Evolutionary conservation across 2,329 filamentous ascomycete genomes (phyloP).

Genomic region (Paradendryphiella salina): DNA sequence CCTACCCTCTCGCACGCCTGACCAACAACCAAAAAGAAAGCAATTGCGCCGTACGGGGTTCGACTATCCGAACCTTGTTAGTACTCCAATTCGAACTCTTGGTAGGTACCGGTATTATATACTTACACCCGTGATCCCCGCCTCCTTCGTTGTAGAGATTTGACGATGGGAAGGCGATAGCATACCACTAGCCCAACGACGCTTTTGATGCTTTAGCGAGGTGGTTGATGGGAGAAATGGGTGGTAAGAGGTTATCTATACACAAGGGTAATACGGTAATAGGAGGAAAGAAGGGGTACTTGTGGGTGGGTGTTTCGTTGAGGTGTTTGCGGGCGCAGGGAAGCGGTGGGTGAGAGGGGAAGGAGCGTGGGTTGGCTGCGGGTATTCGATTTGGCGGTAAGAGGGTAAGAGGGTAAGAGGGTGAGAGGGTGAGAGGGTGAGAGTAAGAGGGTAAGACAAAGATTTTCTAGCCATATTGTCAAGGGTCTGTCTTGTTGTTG

Average conservation of each 20-base stretch:
- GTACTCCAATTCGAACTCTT: slow-evolving; percentile 2
- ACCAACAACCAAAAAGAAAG: slow-evolving; percentile 15
- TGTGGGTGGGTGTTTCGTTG: not conserved
- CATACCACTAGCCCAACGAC: slow-evolving; percentile 47
- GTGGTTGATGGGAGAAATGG: not conserved
- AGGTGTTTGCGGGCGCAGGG: not conserved
- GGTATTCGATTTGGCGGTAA: not conserved
- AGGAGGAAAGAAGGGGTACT: too few species aligned
- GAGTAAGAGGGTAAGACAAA: not conserved
- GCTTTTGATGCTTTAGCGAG: slow-evolving; percentile 18
- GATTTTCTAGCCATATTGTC: not conserved
- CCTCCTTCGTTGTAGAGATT: slow-evolving; percentile 12
- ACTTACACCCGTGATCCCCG: slow-evolving; percentile 42
- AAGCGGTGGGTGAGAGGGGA: slow-evolving; percentile 1
- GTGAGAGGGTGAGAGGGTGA: not conserved
- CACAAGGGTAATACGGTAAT: too few species aligned
- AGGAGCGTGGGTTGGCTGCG: not conserved
- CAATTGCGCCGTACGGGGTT: slow-evolving; percentile 25
- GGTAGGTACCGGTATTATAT: not conserved
- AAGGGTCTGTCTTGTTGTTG: slow-evolving; percentile 1
- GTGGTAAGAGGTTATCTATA: too few species aligned
- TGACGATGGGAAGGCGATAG: slow-evolving; percentile 47
- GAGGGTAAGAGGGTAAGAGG: not conserved
- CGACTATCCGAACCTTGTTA: slow-evolving; percentile 10
- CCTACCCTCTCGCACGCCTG: not conserved